Evolutionary conservation across 2,329 filamentous ascomycete genomes (phyloP).

Genomic region (Alternaria sp.): DNA sequence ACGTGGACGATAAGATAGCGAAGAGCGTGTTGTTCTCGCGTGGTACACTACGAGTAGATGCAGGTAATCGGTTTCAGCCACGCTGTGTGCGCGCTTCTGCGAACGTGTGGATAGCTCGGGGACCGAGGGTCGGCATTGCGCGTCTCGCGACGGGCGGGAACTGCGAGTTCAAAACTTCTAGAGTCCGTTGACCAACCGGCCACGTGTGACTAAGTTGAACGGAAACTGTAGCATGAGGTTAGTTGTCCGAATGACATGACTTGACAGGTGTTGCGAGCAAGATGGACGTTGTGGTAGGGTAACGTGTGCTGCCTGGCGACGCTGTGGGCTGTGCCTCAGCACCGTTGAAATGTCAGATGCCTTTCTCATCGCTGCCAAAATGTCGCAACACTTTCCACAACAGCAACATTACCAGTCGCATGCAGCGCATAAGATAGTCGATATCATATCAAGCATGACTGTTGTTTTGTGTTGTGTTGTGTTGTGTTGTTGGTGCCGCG

Average conservation of each 20-base stretch:
- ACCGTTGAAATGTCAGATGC: not conserved
- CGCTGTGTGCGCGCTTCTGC: not conserved
- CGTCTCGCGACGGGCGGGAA: not conserved
- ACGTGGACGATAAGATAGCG: not conserved
- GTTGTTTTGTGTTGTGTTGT: not conserved
- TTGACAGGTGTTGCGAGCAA: not conserved
- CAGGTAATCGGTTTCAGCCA: not conserved
- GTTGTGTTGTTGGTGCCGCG: not conserved
- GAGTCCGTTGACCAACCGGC: not conserved
- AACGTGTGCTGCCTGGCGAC: not conserved
- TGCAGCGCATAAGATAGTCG: not conserved
- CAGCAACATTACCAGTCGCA: not conserved
- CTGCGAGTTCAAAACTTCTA: not conserved
- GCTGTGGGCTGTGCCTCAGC: not conserved
- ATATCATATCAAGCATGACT: too few species aligned
- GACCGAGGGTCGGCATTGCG: not conserved
- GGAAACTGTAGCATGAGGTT: not conserved
- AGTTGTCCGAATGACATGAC: not conserved
- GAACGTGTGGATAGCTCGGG: not conserved
- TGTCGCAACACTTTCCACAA: not conserved
- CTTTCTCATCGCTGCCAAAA: not conserved
- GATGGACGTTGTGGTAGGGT: not conserved
- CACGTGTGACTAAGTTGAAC: not conserved
- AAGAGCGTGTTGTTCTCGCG: not conserved
- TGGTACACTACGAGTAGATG: not conserved